phyloP scores from a whole-genome alignment of 257 asterid genomes.

The Cordia subcordata region DNA sequence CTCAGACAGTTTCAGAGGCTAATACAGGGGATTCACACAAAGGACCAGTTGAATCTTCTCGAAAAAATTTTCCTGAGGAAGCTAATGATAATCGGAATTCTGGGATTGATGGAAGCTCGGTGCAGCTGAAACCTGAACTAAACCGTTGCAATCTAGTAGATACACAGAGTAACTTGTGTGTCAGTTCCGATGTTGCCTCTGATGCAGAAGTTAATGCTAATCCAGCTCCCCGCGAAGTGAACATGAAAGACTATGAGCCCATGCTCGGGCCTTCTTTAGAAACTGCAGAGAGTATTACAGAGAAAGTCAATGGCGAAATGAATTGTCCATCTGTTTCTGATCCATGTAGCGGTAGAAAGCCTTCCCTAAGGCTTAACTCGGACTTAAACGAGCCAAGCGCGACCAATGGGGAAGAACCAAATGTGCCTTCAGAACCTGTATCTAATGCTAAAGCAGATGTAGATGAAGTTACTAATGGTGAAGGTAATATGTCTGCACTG shows the following conservation, averaged over 20 bases:
- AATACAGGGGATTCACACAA: background rate
- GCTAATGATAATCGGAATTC: background rate
- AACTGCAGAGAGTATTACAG: conserved; percentile 1
- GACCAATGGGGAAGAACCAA: conserved; percentile 7
- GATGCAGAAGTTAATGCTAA: background rate
- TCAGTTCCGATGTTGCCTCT: background rate
- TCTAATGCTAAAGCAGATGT: conserved; percentile 5
- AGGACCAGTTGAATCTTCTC: background rate
- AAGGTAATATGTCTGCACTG: too few relatives aligned
- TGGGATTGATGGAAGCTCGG: conserved; percentile 1
- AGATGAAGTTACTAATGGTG: background rate
- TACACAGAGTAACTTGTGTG: background rate
- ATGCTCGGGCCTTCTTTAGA: background rate
- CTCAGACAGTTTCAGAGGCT: background rate
- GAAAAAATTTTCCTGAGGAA: background rate
- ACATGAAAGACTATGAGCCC: background rate
- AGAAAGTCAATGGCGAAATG: conserved; percentile 1
- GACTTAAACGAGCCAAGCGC: conserved; percentile 13
- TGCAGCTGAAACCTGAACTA: background rate
- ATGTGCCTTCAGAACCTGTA: background rate
- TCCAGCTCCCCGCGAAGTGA: background rate
- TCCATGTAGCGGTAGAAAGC: conserved; percentile 2
- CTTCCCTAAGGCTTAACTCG: conserved; percentile 2
- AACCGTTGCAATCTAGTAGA: background rate
- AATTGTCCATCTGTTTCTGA: conserved; percentile 4